Percentiles rank a stretch among this genome's conserved stretches.
Evolutionary conservation across 1,139 yeast genomes (phyloP).

Genomic region (Saccharomyces hybrid): DNA sequence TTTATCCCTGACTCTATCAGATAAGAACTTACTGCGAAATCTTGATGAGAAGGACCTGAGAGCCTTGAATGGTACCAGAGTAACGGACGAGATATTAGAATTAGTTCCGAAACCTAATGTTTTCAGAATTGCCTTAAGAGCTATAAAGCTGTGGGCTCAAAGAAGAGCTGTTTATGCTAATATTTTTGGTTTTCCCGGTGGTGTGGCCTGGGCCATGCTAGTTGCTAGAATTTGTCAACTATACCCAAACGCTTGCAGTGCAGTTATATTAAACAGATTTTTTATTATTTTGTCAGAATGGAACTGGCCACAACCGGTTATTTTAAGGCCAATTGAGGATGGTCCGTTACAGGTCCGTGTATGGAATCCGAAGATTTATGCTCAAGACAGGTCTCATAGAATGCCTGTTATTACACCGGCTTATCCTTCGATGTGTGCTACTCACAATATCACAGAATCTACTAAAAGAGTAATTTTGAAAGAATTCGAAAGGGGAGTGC

Average conservation of each 20-base stretch:
- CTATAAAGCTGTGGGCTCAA: slow-evolving; percentile 95
- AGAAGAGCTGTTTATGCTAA: slow-evolving; percentile 89
- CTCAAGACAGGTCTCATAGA: slow-evolving; percentile 77
- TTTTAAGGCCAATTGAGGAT: slow-evolving; percentile 85
- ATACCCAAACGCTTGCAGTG: slow-evolving; percentile 92
- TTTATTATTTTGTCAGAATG: slow-evolving; percentile 80
- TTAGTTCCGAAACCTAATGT: slow-evolving; percentile 90
- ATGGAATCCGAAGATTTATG: slow-evolving; percentile 91
- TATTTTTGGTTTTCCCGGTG: slow-evolving; percentile 97
- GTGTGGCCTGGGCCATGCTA: slow-evolving; percentile 99
- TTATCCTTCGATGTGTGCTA: slow-evolving; percentile 98
- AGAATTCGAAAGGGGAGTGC: slow-evolving; percentile 70
- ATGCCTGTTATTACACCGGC: slow-evolving; percentile 99
- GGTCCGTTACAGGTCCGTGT: slow-evolving; percentile 94
- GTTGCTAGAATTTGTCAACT: slow-evolving; percentile 94
- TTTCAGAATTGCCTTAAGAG: slow-evolving; percentile 85
- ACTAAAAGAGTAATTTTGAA: slow-evolving; percentile 71
- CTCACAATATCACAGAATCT: slow-evolving; percentile 86
- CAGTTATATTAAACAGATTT: slow-evolving; percentile 80
- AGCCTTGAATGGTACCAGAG: slow-evolving; percentile 91
- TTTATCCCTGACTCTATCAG: slow-evolving; percentile 59
- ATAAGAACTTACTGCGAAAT: slow-evolving; percentile 75
- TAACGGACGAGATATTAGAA: slow-evolving; percentile 84
- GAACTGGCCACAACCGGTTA: slow-evolving; percentile 99
- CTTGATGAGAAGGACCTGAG: slow-evolving; percentile 86